phyloP scores from a whole-genome alignment of 768 basidiomycete species.

The Mycena polygramma region DNA sequence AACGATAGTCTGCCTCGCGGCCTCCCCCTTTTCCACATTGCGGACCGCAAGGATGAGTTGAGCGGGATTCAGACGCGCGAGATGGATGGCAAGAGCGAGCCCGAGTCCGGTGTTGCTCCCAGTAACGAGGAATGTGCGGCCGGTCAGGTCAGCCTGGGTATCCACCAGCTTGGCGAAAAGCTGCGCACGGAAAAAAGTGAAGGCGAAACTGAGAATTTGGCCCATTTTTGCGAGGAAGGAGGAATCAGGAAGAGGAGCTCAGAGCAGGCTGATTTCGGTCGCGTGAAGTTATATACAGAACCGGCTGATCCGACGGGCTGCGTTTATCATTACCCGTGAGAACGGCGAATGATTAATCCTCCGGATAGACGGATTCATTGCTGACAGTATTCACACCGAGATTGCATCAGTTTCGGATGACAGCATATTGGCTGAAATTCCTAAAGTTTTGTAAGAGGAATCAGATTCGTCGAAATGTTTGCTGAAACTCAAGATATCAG shows the following conservation, averaged over 20 bases:
- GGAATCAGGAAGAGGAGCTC: neutral
- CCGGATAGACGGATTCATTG: no score
- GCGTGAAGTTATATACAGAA: no score
- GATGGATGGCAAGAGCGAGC: constrained; percentile 48
- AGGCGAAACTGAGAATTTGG: constrained; percentile 5
- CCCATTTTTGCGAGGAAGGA: constrained; percentile 8
- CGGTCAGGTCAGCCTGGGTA: constrained; percentile 44
- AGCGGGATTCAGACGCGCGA: constrained; percentile 25
- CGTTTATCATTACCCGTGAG: no score
- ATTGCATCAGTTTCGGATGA: no score
- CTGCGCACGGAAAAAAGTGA: constrained; percentile 18
- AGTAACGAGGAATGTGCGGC: constrained; percentile 53
- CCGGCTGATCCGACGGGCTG: no score
- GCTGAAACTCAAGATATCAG: no score
- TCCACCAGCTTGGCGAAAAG: constrained; percentile 12
- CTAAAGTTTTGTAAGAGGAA: no score
- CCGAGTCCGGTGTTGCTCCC: constrained; percentile 58
- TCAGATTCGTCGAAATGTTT: no score
- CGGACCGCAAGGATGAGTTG: constrained; percentile 31
- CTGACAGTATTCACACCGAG: no score
- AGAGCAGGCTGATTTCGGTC: no score
- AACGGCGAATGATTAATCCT: no score
- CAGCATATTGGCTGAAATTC: no score
- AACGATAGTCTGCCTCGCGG: constrained; percentile 16
- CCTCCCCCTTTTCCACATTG: constrained; percentile 23